Evolutionary conservation across 139 green algal genomes (phyloP).

Genomic region (Chlorella sp.): DNA sequence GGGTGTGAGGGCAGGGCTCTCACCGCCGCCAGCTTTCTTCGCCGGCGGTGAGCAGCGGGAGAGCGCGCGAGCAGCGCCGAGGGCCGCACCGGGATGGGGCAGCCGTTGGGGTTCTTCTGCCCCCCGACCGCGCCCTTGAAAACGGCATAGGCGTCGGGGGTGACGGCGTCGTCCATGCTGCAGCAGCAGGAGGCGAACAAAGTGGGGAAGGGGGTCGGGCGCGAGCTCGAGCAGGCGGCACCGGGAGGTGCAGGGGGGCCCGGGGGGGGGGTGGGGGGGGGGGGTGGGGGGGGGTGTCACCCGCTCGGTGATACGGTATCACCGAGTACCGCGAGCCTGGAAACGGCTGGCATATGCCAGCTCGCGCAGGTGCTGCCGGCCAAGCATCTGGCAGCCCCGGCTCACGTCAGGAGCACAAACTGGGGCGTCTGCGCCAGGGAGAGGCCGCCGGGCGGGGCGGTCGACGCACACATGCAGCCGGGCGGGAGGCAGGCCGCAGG

Average conservation of each 20-base stretch:
- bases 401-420: conserved; percentile 23
- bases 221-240: background rate
- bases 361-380: background rate
- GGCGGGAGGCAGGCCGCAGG: conserved; percentile 1
- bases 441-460: conserved; percentile 19
- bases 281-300: background rate
- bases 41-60: no score
- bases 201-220: no score
- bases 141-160: no score
- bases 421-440: conserved; percentile 7
- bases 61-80: no score
- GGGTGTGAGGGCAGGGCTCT: no score
- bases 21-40: no score
- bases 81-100: no score
- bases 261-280: background rate
- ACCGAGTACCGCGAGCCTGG: background rate
- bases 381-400: background rate
- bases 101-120: no score
- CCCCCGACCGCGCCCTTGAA: no score
- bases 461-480: conserved; percentile 21
- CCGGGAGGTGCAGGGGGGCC: background rate
- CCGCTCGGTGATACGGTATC: background rate
- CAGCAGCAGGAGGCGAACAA: no score
- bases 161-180: no score
- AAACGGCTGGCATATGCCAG: background rate